Evolutionary conservation across 257 asterid species (phyloP).

Genomic region (Prunella vulgaris): DNA sequence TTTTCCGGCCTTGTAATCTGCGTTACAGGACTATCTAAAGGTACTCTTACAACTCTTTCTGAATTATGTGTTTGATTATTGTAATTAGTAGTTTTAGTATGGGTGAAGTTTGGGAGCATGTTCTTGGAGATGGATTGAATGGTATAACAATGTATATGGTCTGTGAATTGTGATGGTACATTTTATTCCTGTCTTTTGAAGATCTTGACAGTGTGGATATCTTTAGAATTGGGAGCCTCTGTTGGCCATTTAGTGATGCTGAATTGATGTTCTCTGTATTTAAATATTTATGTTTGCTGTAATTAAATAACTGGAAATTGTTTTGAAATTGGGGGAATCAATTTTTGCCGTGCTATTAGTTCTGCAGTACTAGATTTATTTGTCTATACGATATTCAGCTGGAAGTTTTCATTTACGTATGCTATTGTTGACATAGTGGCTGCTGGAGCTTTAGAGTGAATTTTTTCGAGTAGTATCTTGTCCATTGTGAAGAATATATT

Average conservation of each 20-base stretch:
- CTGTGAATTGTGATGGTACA: background rate
- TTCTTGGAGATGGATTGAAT: conserved; percentile 9
- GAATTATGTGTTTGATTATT: conserved; percentile 11
- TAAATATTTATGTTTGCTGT: conserved; percentile 1
- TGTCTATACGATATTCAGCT: background rate
- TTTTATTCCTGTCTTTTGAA: background rate
- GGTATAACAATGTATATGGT: background rate
- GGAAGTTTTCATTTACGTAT: background rate
- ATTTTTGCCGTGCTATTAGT: background rate
- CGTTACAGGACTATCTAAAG: conserved; percentile 91
- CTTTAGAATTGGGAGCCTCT: background rate
- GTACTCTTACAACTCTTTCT: conserved; percentile 22
- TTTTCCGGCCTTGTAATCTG: conserved; percentile 86
- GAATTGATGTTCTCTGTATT: background rate
- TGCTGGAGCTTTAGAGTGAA: background rate
- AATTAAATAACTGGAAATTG: background rate
- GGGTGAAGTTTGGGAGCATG: background rate
- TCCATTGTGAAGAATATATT: background rate
- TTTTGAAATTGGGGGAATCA: background rate
- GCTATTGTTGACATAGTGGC: background rate
- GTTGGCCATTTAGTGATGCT: background rate
- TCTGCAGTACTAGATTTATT: background rate
- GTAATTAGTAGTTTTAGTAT: conserved; percentile 11
- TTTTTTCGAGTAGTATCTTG: background rate
- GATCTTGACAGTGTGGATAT: background rate